Evolutionary conservation across 2,329 filamentous ascomycete genomes (phyloP), one percentile per base, ranked within the genome.

Genomic region (Aspergillus sp.): DNA sequence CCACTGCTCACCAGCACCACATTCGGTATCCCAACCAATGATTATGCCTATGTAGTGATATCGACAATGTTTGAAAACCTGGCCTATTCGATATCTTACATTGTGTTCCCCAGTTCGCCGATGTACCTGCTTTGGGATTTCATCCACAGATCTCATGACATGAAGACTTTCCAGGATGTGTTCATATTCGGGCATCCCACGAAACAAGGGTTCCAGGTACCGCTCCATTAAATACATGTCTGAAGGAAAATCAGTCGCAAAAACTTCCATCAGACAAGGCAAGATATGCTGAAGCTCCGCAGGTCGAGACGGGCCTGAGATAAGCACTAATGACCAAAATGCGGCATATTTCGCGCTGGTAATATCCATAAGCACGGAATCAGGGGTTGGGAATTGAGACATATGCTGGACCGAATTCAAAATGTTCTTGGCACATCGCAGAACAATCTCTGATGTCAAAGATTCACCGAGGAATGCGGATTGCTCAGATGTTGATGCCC

Each of bases 11-110:
- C 73, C 71, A 8, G 74, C 76, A 42, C 69, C 77, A 58, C 76
- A 85, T 49, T 75, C 73, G 27, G 67, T 66, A 54, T 86, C 83
- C 90, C 91, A 98, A n/a, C 90, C 90, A 10, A 86, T 88, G 46
- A 98, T 86, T 27, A 94, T 78, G 12, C 85, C 90, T 39, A 83
- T 73, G 62, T 91, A 95, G 13, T 77, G 72, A 62, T 93, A 95
- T 37, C 90, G 79, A 48, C 76, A 81, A 67, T 98, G 93, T 38
- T 77, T 78, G 61, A 97, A 95, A 6, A 95, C 77, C 56, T 94
- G 86, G 1, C 93, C 93, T 39, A 95, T 78, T 40, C 75, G 79
- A 63, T 81, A 91, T 47, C 69, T 76, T 40, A 89, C 79, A 27
- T 66, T 58, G 48, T 60, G 56, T 60, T 67, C 53, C 52, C 49